Percentiles rank a stretch among this genome's conserved stretches.
These are phyloP conservation scores for Phalaenopsis equestris DNA, from an alignment of 106 monocot genomes.

Conservation along the genomic window DNA sequence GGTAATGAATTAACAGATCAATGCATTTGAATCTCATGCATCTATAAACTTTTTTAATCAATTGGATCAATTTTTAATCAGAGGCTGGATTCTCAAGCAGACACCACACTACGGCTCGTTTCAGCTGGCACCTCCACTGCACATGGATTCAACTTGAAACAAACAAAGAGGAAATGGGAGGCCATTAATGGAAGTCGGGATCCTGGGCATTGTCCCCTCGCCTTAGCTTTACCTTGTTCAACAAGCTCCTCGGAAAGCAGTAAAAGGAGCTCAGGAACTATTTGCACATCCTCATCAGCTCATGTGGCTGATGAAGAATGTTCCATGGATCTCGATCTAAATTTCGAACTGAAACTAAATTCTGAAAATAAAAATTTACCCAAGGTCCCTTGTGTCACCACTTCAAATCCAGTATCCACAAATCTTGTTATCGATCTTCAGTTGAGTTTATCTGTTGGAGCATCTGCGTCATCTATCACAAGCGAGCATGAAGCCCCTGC, in stretches of 20 bases:
- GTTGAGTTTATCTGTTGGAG: constrained; percentile 45
- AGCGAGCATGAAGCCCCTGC: neutral
- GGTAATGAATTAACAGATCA: constrained; percentile 12
- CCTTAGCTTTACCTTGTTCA: constrained; percentile 29
- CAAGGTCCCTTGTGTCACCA: neutral
- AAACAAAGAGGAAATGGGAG: constrained; percentile 36
- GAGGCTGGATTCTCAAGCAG: constrained; percentile 1
- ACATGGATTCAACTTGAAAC: constrained; percentile 10
- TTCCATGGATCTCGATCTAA: constrained; percentile 27
- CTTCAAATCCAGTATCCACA: constrained; percentile 2
- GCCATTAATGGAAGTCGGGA: constrained; percentile 11
- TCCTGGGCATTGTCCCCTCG: constrained; percentile 13
- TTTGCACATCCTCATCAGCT: constrained; percentile 28
- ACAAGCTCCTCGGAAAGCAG: constrained; percentile 40
- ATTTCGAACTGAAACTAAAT: constrained; percentile 39
- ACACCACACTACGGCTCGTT: constrained; percentile 17
- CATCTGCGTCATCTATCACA: constrained; percentile 35
- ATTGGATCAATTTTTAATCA: constrained; percentile 6
- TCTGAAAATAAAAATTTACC: constrained; percentile 1
- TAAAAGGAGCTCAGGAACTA: constrained; percentile 45
- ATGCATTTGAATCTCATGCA: neutral
- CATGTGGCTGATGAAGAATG: constrained; percentile 47
- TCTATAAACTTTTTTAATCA: neutral
- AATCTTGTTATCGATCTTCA: constrained; percentile 24
- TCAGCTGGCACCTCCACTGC: constrained; percentile 5